Evolutionary conservation across 2,329 filamentous ascomycete species (phyloP).

Genomic region (Venturia pyrina): DNA sequence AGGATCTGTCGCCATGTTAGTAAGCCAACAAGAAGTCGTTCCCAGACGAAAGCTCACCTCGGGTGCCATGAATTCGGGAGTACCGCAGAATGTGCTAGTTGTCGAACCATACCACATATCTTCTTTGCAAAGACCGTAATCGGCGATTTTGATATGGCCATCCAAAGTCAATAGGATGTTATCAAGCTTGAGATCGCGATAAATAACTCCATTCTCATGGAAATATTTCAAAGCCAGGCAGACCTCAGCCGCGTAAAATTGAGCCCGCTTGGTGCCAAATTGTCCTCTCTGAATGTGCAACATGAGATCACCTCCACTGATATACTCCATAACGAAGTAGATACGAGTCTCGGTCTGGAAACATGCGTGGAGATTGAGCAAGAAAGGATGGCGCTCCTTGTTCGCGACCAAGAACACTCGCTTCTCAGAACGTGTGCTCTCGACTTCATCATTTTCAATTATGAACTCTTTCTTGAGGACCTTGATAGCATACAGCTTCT

Average conservation of each 20-base stretch:
- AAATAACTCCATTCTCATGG: constrained; percentile 98
- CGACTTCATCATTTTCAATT: constrained; percentile 98
- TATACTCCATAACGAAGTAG: constrained; percentile 99
- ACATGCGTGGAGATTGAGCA: constrained; percentile 90
- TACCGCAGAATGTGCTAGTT: constrained; percentile 96
- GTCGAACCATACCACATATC: constrained; percentile 99
- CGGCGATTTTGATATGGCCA: constrained; percentile 95
- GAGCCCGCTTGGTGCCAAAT: constrained; percentile 89
- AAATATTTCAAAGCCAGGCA: constrained; percentile 97
- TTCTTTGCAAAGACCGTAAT: constrained; percentile 98
- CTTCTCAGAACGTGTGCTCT: constrained; percentile 96
- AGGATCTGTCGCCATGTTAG: constrained; percentile 54
- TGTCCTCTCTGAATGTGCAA: constrained; percentile 95
- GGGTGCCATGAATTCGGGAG: constrained; percentile 98
- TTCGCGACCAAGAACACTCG: constrained; percentile 95
- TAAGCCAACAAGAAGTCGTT: constrained; percentile 16
- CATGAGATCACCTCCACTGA: constrained; percentile 97
- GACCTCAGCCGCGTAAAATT: constrained; percentile 98
- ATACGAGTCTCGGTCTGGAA: constrained; percentile 98
- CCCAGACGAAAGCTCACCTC: constrained; percentile 50
- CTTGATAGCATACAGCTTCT: constrained; percentile 95
- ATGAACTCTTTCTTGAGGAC: constrained; percentile 99
- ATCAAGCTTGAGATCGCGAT: constrained; percentile 70
- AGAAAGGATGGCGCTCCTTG: constrained; percentile 90
- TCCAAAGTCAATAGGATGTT: constrained; percentile 92